Base-by-base conservation (phyloP, 257 asterid species). In the Solanum clarkiae region DNA sequence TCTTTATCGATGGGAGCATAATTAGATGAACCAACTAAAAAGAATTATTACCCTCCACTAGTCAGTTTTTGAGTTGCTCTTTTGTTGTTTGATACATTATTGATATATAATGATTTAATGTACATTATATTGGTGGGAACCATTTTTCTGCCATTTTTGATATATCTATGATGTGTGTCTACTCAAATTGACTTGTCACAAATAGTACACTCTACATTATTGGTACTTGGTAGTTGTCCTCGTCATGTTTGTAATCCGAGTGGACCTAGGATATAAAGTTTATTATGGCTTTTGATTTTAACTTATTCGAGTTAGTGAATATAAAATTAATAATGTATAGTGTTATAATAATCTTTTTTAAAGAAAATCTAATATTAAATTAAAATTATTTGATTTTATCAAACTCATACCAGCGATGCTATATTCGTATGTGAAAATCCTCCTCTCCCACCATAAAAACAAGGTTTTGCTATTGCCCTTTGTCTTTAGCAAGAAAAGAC, bases 21-120 rank as follows among this genome's bases (percentile, higher is more conserved):
- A 72, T 72, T 45, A 45, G 80, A 72, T 45, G 80, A 72, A 72
- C 80, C 57, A 72, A 72, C 57, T 20, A 44, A 72, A 32, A 72
- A 70, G 7, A 22, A 44, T 72, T 72, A 44, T n/a, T 42, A 72
- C 54, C 45, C 56, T 72, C 80, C 80, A 72, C 80, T n/a, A 49
- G 80, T 44, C 55, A 45, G 5, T 45, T 45, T 72, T 72, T 72
- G 17, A 72, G 36, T 20, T 10, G 56, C 36, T 72, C 36, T 72
- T 45, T 45, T 72, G 32, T 44, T 72, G 18, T 72, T 44, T 44
- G 57, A 72, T 45, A 45, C 57, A 72, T 72, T 72, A 72, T 72
- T 72, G 57, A 72, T 20, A 45, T 45, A 72, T 72, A 72, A 72
- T 72, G 80, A 44, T 72, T 45, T 70, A 7, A 32, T 40, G 53